Base-by-base conservation (phyloP, 2,329 filamentous ascomycete species). In the Monosporascus sp. region DNA sequence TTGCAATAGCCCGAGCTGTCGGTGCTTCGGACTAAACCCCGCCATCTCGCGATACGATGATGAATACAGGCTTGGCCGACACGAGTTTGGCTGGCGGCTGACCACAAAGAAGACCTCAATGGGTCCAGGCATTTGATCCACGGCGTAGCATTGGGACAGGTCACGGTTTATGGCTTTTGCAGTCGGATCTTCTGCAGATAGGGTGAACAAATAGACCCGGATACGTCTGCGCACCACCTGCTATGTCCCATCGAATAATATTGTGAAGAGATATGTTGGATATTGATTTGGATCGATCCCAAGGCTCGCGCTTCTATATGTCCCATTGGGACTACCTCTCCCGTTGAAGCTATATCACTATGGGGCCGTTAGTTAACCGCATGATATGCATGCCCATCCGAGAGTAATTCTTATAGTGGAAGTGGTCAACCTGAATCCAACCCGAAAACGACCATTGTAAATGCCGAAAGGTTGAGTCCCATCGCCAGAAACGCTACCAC, bases 131-230 rank as follows among this genome's bases (percentile, higher is more conserved):
- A 66, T 67, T 66, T 64, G 63, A 63, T 66, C 66, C 65, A 63
- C 66, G 66, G 67, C 67, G 67, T 67, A 68, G 61, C 64, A 66
- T 66, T 62, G 63, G 67, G 59, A 65, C 56, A 15, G 66, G 63
- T 62, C 58, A 66, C 61, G 65, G 63, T 63, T 66, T 63, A 56
- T 59, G 62, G 60, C 62, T 66, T 60, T 61, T 61, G 56, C 62
- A 62, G 65, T 28, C 43, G 14, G 22, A 46, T 26, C 65, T 63
- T 59, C 59, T 62, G 63, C 59, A 66, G 60, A 65, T 65, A 67
- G 60, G 63, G 65, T 55, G 52, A 60, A 67, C 63, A 62, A 64
- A 53, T 65, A 60, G 48, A 62, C 60, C 62, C 61, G 60, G 56
- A 63, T 60, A 56, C 61, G 57, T 64, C 61, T 62, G 58, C 55